phyloP scores from a whole-genome alignment of 2,329 filamentous ascomycete species.

The Venturia asperata region DNA sequence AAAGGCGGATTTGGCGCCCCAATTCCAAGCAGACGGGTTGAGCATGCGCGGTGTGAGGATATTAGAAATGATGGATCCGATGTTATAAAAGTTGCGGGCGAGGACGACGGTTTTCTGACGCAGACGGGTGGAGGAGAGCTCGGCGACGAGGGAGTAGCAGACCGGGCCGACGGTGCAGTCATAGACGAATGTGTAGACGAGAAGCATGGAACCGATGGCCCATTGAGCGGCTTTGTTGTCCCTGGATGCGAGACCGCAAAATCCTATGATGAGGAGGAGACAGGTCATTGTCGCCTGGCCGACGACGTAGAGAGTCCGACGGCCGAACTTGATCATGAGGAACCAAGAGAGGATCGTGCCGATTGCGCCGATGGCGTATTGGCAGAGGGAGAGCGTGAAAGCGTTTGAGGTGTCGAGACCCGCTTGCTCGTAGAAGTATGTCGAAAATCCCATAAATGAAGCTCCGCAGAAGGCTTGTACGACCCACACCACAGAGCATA shows the following conservation, averaged over 20 bases:
- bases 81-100: slow-evolving; percentile 67
- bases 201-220: slow-evolving; percentile 29
- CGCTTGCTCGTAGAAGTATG: slow-evolving; percentile 44
- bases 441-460: slow-evolving; percentile 42
- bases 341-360: slow-evolving; percentile 78
- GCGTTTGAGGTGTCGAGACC: slow-evolving; percentile 37
- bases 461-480: slow-evolving; percentile 44
- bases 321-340: slow-evolving; percentile 67
- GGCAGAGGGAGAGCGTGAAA: slow-evolving; percentile 47
- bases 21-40: slow-evolving; percentile 80
- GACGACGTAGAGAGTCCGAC: slow-evolving; percentile 67
- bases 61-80: slow-evolving; percentile 73
- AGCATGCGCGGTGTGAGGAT: slow-evolving; percentile 90
- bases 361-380: slow-evolving; percentile 64
- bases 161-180: slow-evolving; percentile 84
- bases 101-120: slow-evolving; percentile 90
- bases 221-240: slow-evolving; percentile 39
- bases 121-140: slow-evolving; percentile 72
- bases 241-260: slow-evolving; percentile 60
- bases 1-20: slow-evolving; percentile 80
- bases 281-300: slow-evolving; percentile 55
- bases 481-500: slow-evolving; percentile 50
- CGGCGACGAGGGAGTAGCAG: slow-evolving; percentile 80
- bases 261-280: slow-evolving; percentile 74
- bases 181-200: slow-evolving; percentile 74